These are phyloP conservation scores for Alternaria atra DNA, from an alignment of 2,329 filamentous ascomycete species.

Conservation along the genomic window DNA sequence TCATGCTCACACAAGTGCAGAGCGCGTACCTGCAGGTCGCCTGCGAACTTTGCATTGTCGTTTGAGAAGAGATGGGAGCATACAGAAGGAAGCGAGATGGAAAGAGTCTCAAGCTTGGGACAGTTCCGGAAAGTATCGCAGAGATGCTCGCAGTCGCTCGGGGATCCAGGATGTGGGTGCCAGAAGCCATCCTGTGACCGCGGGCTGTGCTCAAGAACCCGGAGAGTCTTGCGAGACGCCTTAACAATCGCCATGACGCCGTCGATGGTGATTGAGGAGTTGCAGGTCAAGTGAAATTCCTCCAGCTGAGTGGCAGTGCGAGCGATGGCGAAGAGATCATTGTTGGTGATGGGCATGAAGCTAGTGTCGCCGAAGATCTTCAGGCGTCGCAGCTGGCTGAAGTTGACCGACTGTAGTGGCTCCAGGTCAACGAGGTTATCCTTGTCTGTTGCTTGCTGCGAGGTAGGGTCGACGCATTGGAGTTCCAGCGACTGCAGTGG, in stretches of 20 bases:
- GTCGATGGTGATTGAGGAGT: slow-evolving; percentile 62
- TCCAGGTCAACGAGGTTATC: slow-evolving; percentile 55
- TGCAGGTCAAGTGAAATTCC: slow-evolving; percentile 63
- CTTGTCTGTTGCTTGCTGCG: slow-evolving; percentile 53
- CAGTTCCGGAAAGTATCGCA: slow-evolving; percentile 59
- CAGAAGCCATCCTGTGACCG: slow-evolving; percentile 62
- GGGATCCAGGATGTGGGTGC: slow-evolving; percentile 59
- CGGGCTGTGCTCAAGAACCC: slow-evolving; percentile 64
- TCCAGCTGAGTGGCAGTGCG: slow-evolving; percentile 61
- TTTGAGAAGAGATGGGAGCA: slow-evolving; percentile 59
- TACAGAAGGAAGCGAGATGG: slow-evolving; percentile 59
- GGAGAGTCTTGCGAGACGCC: slow-evolving; percentile 58
- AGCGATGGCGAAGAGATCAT: slow-evolving; percentile 60
- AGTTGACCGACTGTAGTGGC: slow-evolving; percentile 60
- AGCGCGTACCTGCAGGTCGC: slow-evolving; percentile 61
- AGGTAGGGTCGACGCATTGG: slow-evolving; percentile 59
- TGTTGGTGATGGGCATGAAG: slow-evolving; percentile 61
- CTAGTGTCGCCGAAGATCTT: slow-evolving; percentile 65
- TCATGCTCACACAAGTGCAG: slow-evolving; percentile 57
- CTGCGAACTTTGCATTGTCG: slow-evolving; percentile 55
- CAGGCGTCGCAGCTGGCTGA: slow-evolving; percentile 59
- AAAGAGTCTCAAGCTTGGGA: slow-evolving; percentile 59
- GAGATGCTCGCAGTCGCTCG: slow-evolving; percentile 57
- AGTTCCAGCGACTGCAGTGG: slow-evolving; percentile 62
- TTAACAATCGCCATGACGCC: slow-evolving; percentile 63